Base-by-base conservation (phyloP, 2,329 filamentous ascomycete genomes). In the Fusarium liriodendri region DNA sequence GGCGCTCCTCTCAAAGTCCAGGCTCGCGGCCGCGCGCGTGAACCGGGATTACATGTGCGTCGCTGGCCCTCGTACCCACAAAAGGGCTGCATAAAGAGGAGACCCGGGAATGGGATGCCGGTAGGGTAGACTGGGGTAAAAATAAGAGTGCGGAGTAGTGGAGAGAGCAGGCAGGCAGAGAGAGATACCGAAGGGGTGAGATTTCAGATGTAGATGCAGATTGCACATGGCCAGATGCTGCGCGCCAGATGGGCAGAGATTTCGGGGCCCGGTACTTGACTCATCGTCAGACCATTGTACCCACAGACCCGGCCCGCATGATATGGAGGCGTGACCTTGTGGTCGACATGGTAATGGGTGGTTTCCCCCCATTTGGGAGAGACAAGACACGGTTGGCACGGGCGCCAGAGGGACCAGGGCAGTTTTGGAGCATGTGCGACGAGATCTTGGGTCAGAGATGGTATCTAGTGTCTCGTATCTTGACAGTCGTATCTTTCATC, bases 71-170 rank as follows among this genome's bases (percentile, higher is more conserved):
- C 60, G n/a, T 57, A 42, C 62, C 50, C 35, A 64, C 62, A 57
- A 55, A 47, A 20, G 35, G 29, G 50, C 52, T 35, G 59, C 59
- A 55, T 32, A 22, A 33, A 55, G 61, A 50, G 38, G 60, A n/a
- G 32, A 50, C 20, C 47, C 62, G 50, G 62, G 50, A 38, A 57
- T 58, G 35, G n/a, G 50, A 64, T 64, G 50, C 62, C 50, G 37
- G 61, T 27, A 50, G 45, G 16, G 29, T 10, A 29, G 27, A 9
- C 65, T 71, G 68, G 70, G 71, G 64, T 61, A 42, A 42, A n/a
- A 66, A 67, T 33, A 74, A 50, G 61, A 74, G 70, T 73, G 75
- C 76, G 76, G 76, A 78, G 76, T 77, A 76, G 71, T 67, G 73
- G 76, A 42, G 40, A 42, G 40, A 42, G 40, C 32, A 9, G 27